Base-by-base conservation (phyloP, 768 basidiomycete genomes). In the Udeniomyces megalosporus region DNA sequence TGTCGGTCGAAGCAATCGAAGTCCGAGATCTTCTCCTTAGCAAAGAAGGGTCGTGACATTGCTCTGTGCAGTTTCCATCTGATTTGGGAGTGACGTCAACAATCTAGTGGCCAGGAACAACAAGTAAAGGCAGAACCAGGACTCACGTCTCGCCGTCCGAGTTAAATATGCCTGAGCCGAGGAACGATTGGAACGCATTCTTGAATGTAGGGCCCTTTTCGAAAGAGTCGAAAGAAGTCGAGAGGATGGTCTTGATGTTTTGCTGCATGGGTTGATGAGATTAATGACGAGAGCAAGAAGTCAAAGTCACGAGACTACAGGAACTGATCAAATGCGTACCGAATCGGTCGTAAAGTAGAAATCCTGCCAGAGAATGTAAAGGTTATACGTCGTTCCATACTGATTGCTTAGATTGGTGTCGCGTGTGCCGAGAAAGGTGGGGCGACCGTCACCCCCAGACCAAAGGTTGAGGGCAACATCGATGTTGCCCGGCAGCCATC, bases 101-200 rank as follows among this genome's bases (percentile, higher is more conserved):
- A 35, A 22, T 7, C 53, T 10, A 11, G 20, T 10, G 42, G 42
- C 42, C 42, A 10, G 20, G 11, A 20, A 44, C 20, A 20, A 44
- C 10, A 20, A n/a, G n/a, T n/a, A n/a, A n/a, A n/a, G n/a, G n/a
- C n/a, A n/a, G 28, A 20, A 6, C 24, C 10, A 22, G 26, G 29
- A 53, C 65, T 58, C 52, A 65, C 32, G 31, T 82, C 72, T 82
- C 80, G 67, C 83, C 84, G 70, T 85, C 85, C 17, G 84, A 78
- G 66, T 85, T 85, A 71, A 87, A 87, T 44, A 87, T 85, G 2
- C 85, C 84, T 65, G 79, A 76, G 3, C 85, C 85, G n/a, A 86
- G 75, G 69, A 84, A 75, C 1, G 77, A 75, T 3, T 71, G 70
- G 76, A 80, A 76, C 17, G 73, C 73, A 46, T 68, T 63, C 45